Base-by-base conservation (phyloP, 1,284 basidiomycete genomes). In the Austropuccinia psidii region DNA sequence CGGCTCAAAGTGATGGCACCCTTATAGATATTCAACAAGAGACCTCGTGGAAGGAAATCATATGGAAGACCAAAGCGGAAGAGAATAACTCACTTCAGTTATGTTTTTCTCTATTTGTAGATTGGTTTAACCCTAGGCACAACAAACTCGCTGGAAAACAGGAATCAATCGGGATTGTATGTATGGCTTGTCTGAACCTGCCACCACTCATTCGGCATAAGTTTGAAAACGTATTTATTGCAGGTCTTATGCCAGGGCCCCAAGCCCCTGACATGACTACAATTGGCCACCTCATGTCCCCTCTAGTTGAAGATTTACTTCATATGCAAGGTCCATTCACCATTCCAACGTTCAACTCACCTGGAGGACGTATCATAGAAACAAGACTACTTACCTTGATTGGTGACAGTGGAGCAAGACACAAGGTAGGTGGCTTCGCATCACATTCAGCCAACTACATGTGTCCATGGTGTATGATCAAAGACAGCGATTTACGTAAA, bases 121-220 rank as follows among this genome's bases (percentile, higher is more conserved):
- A 68, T 43, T 68, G 54, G 52, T 69, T 69, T 29, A 69, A 69
- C 27, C 67, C 69, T 9, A 8, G 6, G 11, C 57, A 49, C 21
- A 61, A 72, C 58, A 72, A 50, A 49, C 33, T 62, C 0, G 33
- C 58, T 43, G 41, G 57, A 21, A 61, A 52, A 47, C 39, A 72
- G 21, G 21, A 49, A 35, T 72, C 35, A 1, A 19, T 72, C 27
- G 69, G 69, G 6, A 35, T 62, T 19, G 43, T 72, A 9, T 5
- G 24, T 9, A 24, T 72, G 45, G 62, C 21, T 24, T 72, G 69
- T 29, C 33, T 61, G 31, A 72, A 47, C 21, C 33, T 61, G 15
- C 69, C 57, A 2, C 58, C 47, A 27, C 24, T 5, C 13, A 35
- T 50, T 11, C n/a, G 35, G 17, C 50, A 62, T 21, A 47, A 49